A percentile compares a stretch with the other conserved stretches of the same genome.
phyloP scores from a whole-genome alignment of 2,329 filamentous ascomycete genomes.

The Alternaria gaisen region DNA sequence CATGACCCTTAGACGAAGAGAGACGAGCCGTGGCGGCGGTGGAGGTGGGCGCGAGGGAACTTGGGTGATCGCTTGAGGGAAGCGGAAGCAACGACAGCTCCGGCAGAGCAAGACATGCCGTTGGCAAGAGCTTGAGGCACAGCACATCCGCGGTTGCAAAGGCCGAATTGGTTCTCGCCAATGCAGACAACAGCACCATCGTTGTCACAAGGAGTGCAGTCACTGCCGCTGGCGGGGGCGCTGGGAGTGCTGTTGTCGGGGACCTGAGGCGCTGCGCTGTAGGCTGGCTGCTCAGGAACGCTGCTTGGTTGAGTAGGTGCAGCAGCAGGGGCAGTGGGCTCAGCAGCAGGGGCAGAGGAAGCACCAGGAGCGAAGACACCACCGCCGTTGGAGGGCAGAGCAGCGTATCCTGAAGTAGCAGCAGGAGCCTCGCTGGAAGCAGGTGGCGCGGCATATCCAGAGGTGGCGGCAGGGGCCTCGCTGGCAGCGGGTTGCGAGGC shows the following conservation, averaged over 20 bases:
- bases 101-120: constrained; percentile 54
- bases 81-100: constrained; percentile 29
- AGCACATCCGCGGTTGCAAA: constrained; percentile 56
- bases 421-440: not conserved
- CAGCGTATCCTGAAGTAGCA: constrained; percentile 9
- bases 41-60: constrained; percentile 40
- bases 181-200: constrained; percentile 57
- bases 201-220: constrained; percentile 49
- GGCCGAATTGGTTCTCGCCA: constrained; percentile 52
- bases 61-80: constrained; percentile 26
- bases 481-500: constrained; percentile 12
- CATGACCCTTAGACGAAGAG: constrained; percentile 29
- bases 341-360: constrained; percentile 33
- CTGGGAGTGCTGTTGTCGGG: constrained; percentile 22
- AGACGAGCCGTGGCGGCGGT: constrained; percentile 40
- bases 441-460: constrained; percentile 11
- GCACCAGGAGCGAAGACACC: constrained; percentile 43
- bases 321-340: constrained; percentile 7
- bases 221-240: constrained; percentile 18
- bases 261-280: constrained; percentile 2
- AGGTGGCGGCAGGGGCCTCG: not conserved
- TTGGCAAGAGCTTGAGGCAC: constrained; percentile 52
- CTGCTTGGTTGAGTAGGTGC: constrained; percentile 10
- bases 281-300: constrained; percentile 15
- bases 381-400: constrained; percentile 25